phyloP scores from a whole-genome alignment of 345 rosid genomes.

The Carallia pectinifolia region DNA sequence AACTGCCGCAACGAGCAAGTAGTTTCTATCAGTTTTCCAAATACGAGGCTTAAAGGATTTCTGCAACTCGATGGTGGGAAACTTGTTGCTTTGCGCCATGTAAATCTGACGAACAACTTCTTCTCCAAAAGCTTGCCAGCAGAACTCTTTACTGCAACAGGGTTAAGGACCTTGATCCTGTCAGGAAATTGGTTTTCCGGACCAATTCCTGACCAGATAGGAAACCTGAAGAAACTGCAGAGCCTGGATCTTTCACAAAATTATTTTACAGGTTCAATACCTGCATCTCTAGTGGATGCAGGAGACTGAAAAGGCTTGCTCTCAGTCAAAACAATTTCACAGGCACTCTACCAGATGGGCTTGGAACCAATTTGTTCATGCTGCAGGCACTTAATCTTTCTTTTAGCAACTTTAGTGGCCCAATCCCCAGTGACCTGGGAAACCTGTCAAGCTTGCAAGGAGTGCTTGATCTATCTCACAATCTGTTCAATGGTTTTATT shows the following conservation, averaged over 20 bases:
- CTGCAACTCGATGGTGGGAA: constrained; percentile 22
- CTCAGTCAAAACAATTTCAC: constrained; percentile 24
- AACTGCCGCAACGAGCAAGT: constrained; percentile 15
- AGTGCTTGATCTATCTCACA: constrained; percentile 27
- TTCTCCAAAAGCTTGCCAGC: constrained; percentile 20
- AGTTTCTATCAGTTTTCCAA: constrained; percentile 15
- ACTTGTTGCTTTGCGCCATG: constrained; percentile 10
- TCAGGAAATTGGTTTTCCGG: constrained; percentile 30
- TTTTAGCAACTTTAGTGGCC: constrained; percentile 16
- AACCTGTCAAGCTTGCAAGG: constrained; percentile 22
- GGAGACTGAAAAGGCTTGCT: constrained; percentile 19
- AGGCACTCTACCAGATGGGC: constrained; percentile 19
- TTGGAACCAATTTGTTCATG: constrained; percentile 21
- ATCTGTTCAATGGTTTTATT: constrained; percentile 22
- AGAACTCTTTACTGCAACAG: constrained; percentile 17
- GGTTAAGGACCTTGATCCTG: constrained; percentile 18
- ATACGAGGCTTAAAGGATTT: constrained; percentile 13
- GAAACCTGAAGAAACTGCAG: constrained; percentile 17
- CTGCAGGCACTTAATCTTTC: constrained; percentile 25
- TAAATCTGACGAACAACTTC: constrained; percentile 22
- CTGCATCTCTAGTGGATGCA: constrained; percentile 24
- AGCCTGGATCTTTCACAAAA: constrained; percentile 25
- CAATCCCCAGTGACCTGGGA: constrained; percentile 21
- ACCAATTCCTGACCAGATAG: constrained; percentile 23
- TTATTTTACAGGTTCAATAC: constrained; percentile 15